Conservation (phyloP, 495 filamentous ascomycete species). For the Tuber borchii region DNA sequence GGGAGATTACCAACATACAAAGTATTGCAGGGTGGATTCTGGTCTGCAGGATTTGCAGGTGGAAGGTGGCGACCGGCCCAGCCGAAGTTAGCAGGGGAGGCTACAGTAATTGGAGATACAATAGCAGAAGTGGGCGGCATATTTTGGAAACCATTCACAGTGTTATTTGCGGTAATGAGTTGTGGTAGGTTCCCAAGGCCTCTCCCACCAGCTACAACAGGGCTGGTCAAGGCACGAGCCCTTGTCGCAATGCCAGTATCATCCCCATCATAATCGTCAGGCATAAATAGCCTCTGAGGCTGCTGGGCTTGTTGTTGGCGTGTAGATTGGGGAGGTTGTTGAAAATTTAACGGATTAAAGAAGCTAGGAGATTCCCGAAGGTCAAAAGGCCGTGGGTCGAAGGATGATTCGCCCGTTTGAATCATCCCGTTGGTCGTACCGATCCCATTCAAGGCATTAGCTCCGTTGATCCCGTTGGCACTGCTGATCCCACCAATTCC, state of each 20-base stretch:
- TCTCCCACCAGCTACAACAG: conserved; percentile 15
- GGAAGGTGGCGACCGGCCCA: conserved; percentile 44
- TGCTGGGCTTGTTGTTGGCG: conserved; percentile 26
- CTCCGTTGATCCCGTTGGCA: conserved; percentile 18
- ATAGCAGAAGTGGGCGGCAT: background rate
- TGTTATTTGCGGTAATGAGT: conserved; percentile 32
- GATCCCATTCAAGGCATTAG: conserved; percentile 25
- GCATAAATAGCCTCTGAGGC: conserved; percentile 23
- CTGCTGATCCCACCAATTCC: conserved; percentile 8
- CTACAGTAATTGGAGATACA: conserved; percentile 18
- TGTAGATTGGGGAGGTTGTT: background rate
- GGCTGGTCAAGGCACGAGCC: conserved; percentile 27
- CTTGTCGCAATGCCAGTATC: conserved; percentile 30
- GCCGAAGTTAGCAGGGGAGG: conserved; percentile 50
- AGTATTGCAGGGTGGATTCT: conserved; percentile 97
- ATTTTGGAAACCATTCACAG: conserved; percentile 22
- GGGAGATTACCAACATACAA: conserved; percentile 95
- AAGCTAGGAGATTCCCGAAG: conserved; percentile 1
- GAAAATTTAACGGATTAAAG: background rate
- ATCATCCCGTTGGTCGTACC: conserved; percentile 10
- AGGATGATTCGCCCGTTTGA: conserved; percentile 27
- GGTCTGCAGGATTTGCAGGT: conserved; percentile 85
- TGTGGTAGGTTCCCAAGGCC: conserved; percentile 31
- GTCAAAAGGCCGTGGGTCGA: conserved; percentile 4
- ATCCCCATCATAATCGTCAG: conserved; percentile 26